Percentiles rank a stretch among this genome's conserved stretches.
Conservation (phyloP, 345 rosid species). For the Moringa oleifera region DNA sequence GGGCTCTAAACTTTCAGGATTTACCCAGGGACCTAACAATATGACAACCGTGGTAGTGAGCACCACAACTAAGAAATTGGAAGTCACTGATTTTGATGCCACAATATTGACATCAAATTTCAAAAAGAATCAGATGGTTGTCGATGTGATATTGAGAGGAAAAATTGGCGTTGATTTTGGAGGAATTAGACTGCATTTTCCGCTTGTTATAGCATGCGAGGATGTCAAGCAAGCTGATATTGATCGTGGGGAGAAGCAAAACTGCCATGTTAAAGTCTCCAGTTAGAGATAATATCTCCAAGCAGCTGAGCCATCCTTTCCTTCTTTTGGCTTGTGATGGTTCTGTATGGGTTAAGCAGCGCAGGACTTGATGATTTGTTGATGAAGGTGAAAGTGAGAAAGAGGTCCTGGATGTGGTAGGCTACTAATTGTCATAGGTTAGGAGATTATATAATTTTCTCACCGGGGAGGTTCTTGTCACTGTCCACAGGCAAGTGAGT, state of each 20-base stretch:
- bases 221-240: constrained; percentile 24
- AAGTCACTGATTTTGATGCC: constrained; percentile 22
- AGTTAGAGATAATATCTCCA: neutral
- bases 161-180: constrained; percentile 22
- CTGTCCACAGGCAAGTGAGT: too few species aligned
- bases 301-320: too few species aligned
- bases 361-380: too few species aligned
- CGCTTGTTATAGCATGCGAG: constrained; percentile 22
- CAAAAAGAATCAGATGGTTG: constrained; percentile 15
- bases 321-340: too few species aligned
- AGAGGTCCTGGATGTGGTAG: too few species aligned
- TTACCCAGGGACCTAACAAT: constrained; percentile 17
- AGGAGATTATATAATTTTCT: too few species aligned
- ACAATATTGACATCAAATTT: constrained; percentile 18
- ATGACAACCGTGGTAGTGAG: constrained; percentile 7
- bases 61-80: neutral
- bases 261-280: constrained; percentile 27
- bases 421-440: too few species aligned
- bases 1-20: constrained; percentile 18
- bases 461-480: too few species aligned
- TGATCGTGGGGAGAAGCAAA: constrained; percentile 14
- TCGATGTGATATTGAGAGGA: constrained; percentile 24
- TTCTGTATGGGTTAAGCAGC: too few species aligned
- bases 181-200: constrained; percentile 23
- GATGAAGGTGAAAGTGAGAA: too few species aligned